Evolutionary conservation across 225 moss, liverwort and hornwort species (phyloP).

Genomic region (Straminergon stramineum): DNA sequence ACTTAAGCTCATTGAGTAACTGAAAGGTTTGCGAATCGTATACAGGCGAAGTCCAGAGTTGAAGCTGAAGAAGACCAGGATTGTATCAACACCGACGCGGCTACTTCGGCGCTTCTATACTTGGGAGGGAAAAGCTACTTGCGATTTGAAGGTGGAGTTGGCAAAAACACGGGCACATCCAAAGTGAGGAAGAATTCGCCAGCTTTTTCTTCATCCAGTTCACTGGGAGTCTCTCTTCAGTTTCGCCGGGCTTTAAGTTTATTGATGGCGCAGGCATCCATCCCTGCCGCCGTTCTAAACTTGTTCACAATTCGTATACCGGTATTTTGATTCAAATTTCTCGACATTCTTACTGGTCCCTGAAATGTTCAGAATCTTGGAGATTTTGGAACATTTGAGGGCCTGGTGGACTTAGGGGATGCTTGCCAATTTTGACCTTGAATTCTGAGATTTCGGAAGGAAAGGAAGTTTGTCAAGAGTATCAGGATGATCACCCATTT

Average conservation of each 20-base stretch:
- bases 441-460: neutral
- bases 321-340: neutral
- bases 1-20: too few species aligned
- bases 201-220: neutral
- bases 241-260: too few species aligned
- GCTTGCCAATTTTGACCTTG: neutral
- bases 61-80: neutral
- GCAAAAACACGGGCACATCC: neutral
- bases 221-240: neutral
- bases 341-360: neutral
- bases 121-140: neutral
- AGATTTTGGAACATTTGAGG: neutral
- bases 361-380: neutral
- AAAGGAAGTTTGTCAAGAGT: neutral
- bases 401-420: too few species aligned
- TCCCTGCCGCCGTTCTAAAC: neutral
- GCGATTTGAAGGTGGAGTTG: neutral
- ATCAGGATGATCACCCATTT: too few species aligned
- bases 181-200: neutral
- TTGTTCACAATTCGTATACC: neutral
- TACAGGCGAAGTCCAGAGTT: neutral
- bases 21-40: neutral
- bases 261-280: neutral
- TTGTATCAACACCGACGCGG: neutral
- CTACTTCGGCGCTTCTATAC: neutral